These are phyloP conservation scores for Aureobasidium pullulans DNA, from an alignment of 2,329 filamentous ascomycete genomes.

Conservation along the genomic window DNA sequence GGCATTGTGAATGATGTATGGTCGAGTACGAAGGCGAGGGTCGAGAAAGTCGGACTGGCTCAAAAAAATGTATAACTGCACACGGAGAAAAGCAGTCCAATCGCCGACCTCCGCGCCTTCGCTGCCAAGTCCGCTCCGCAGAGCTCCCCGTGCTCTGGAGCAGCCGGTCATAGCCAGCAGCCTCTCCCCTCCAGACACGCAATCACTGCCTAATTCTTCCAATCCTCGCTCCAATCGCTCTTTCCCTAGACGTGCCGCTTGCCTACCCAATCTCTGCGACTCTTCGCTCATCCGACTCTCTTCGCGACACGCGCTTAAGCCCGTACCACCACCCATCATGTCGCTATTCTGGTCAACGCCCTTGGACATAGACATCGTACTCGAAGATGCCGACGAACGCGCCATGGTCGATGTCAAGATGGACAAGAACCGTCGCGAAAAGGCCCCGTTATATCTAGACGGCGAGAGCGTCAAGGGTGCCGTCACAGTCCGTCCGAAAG, in stretches of 20 bases:
- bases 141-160: not conserved
- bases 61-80: slow-evolving; percentile 9
- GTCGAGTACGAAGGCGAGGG: not conserved
- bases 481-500: slow-evolving; percentile 91
- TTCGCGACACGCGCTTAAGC: not conserved
- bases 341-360: slow-evolving; percentile 98
- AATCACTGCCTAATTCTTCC: not conserved
- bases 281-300: not conserved
- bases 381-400: slow-evolving; percentile 89
- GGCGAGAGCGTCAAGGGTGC: slow-evolving; percentile 96
- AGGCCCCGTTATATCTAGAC: slow-evolving; percentile 94
- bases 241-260: not conserved
- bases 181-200: not conserved
- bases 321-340: slow-evolving; percentile 46
- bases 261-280: not conserved
- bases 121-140: not conserved
- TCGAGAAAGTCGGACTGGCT: not conserved
- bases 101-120: not conserved
- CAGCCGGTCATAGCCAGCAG: not conserved
- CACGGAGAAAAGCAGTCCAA: not conserved
- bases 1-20: slow-evolving; percentile 5
- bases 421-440: slow-evolving; percentile 95
- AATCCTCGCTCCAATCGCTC: not conserved
- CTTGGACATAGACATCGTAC: slow-evolving; percentile 97
- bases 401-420: slow-evolving; percentile 96